Percentiles rank a stretch among this genome's conserved stretches.
Conservation (phyloP, 2,329 filamentous ascomycete genomes). For the Didymosphaeria variabile region DNA sequence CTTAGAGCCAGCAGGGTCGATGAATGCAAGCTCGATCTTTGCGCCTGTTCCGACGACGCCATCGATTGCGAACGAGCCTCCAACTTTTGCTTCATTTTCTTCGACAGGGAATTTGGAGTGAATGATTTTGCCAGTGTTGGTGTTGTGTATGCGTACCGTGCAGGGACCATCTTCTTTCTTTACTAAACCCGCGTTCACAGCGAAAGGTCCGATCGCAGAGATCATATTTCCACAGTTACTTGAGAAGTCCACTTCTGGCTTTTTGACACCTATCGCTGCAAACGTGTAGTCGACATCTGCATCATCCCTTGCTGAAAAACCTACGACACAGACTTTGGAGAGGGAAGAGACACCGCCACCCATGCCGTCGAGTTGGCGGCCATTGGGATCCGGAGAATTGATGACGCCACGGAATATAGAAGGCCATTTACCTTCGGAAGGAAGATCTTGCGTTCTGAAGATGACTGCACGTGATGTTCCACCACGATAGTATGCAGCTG, state of each 20-base stretch:
- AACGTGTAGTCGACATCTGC: slow-evolving; percentile 75
- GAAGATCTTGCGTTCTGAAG: slow-evolving; percentile 60
- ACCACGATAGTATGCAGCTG: slow-evolving; percentile 68
- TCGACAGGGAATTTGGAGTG: slow-evolving; percentile 63
- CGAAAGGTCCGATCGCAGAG: slow-evolving; percentile 71
- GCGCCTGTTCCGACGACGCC: slow-evolving; percentile 68
- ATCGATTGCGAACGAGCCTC: slow-evolving; percentile 68
- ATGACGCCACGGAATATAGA: slow-evolving; percentile 65
- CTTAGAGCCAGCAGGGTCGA: slow-evolving; percentile 69
- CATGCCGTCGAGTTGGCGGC: slow-evolving; percentile 73
- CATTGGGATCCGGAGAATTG: slow-evolving; percentile 69
- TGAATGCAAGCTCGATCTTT: slow-evolving; percentile 66
- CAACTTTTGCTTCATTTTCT: slow-evolving; percentile 50
- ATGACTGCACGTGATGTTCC: slow-evolving; percentile 72
- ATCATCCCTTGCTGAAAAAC: slow-evolving; percentile 54
- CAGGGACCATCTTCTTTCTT: slow-evolving; percentile 35
- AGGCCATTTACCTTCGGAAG: slow-evolving; percentile 56
- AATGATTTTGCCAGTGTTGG: slow-evolving; percentile 71
- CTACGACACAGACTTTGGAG: slow-evolving; percentile 74
- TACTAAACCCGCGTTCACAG: slow-evolving; percentile 63
- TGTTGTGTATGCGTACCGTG: slow-evolving; percentile 67
- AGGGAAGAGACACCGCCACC: slow-evolving; percentile 73
- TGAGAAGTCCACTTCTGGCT: slow-evolving; percentile 69
- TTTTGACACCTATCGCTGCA: slow-evolving; percentile 71
- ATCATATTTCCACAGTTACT: slow-evolving; percentile 81